phyloP scores from a whole-genome alignment of 768 basidiomycete species.

The Calocybe cyanea region DNA sequence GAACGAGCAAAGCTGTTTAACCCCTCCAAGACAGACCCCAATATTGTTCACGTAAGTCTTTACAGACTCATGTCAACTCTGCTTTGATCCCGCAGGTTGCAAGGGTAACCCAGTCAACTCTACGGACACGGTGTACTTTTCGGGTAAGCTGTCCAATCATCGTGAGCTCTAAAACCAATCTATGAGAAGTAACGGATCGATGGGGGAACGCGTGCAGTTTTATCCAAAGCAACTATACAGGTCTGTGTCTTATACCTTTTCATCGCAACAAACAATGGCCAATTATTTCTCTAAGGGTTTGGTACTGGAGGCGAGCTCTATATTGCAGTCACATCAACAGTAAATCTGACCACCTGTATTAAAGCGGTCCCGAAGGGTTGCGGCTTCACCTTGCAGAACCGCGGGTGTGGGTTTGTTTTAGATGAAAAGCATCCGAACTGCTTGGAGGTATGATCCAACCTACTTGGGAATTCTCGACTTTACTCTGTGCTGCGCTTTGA shows the following conservation, averaged over 20 bases:
- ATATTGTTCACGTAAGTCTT: constrained; percentile 59
- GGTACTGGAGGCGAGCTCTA: constrained; percentile 69
- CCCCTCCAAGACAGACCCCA: constrained; percentile 56
- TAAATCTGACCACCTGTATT: not conserved
- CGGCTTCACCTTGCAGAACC: constrained; percentile 95
- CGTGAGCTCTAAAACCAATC: not conserved
- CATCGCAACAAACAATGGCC: not conserved
- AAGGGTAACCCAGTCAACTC: constrained; percentile 81
- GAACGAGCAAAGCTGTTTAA: constrained; percentile 80
- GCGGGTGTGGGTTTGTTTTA: constrained; percentile 82
- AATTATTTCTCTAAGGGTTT: constrained; percentile 51
- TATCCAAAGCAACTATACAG: constrained; percentile 87
- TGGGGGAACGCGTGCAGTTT: constrained; percentile 90
- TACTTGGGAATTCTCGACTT: not conserved
- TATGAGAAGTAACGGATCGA: constrained; percentile 73
- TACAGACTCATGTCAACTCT: not conserved
- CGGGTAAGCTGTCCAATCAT: constrained; percentile 41
- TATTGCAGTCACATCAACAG: not conserved
- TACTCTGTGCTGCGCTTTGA: not conserved
- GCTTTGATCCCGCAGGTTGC: constrained; percentile 4
- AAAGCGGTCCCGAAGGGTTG: constrained; percentile 88
- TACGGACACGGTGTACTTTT: constrained; percentile 94
- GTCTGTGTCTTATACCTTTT: constrained; percentile 30
- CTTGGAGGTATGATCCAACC: constrained; percentile 48
- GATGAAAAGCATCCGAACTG: constrained; percentile 82